phyloP scores from a whole-genome alignment of 2,329 filamentous ascomycete species.

The Cladosporium sp. region DNA sequence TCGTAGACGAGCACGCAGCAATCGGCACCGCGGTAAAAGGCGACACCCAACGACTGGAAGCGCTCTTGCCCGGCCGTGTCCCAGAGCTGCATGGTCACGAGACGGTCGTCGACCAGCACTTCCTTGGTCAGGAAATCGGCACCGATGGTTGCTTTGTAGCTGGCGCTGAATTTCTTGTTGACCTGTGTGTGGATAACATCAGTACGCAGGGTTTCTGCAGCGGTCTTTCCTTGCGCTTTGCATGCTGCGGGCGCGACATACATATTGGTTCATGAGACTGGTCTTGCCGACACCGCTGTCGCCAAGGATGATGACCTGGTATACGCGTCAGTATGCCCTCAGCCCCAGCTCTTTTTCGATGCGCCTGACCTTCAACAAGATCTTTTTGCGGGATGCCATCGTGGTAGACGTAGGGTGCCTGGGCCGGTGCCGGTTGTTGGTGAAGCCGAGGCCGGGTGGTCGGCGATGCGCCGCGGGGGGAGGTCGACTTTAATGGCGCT shows the following conservation, averaged over 20 bases:
- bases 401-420: conserved; percentile 2
- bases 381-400: conserved; percentile 36
- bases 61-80: conserved; percentile 96
- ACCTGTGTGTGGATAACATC: conserved; percentile 52
- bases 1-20: conserved; percentile 98
- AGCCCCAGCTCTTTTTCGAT: not conserved
- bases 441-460: not conserved
- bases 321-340: conserved; percentile 16
- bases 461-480: conserved; percentile 1
- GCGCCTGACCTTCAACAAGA: conserved; percentile 30
- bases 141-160: conserved; percentile 98
- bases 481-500: not conserved
- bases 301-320: conserved; percentile 93
- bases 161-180: conserved; percentile 99
- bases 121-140: conserved; percentile 98
- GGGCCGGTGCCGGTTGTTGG: not conserved
- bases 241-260: conserved; percentile 45
- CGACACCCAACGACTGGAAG: conserved; percentile 94
- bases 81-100: conserved; percentile 99
- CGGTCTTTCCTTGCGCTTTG: not conserved
- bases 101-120: conserved; percentile 90
- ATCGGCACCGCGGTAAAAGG: conserved; percentile 95
- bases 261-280: conserved; percentile 99
- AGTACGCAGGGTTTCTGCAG: not conserved
- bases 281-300: conserved; percentile 99